phyloP scores from a whole-genome alignment of 2,329 filamentous ascomycete species.

The Sporothrix pallida region DNA sequence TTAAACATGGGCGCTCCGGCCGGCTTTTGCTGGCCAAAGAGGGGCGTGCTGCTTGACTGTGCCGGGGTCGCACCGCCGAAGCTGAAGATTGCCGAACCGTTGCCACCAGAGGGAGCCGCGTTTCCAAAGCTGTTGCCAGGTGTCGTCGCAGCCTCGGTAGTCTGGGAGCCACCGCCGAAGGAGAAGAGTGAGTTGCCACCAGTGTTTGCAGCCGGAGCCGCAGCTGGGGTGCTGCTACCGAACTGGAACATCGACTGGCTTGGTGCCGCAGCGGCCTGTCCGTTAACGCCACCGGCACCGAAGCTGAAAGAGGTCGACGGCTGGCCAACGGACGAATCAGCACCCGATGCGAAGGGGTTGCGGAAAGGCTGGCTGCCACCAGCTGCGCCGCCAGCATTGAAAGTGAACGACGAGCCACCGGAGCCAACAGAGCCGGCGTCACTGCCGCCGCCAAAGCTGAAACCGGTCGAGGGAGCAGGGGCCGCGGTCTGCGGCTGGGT shows the following conservation, averaged over 20 bases:
- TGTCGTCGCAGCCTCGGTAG: slow-evolving; percentile 39
- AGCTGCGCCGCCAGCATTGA: slow-evolving; percentile 44
- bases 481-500: slow-evolving; percentile 1
- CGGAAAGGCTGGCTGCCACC: slow-evolving; percentile 45
- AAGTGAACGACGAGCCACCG: slow-evolving; percentile 48
- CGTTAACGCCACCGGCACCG: slow-evolving; percentile 40
- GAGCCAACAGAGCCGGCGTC: slow-evolving; percentile 39
- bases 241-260: slow-evolving; percentile 40
- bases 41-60: slow-evolving; percentile 41
- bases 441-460: slow-evolving; percentile 34
- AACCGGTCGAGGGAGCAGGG: background rate
- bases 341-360: slow-evolving; percentile 48
- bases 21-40: slow-evolving; percentile 42
- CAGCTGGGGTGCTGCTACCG: slow-evolving; percentile 30
- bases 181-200: slow-evolving; percentile 43
- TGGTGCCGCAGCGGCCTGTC: slow-evolving; percentile 33
- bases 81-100: slow-evolving; percentile 42
- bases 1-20: slow-evolving; percentile 44
- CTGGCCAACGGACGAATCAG: slow-evolving; percentile 36
- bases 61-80: slow-evolving; percentile 46
- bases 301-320: slow-evolving; percentile 49
- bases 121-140: slow-evolving; percentile 36
- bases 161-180: slow-evolving; percentile 45
- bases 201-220: slow-evolving; percentile 28
- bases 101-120: slow-evolving; percentile 36